These are phyloP conservation scores for Hypoxylon sp. DNA, from an alignment of 2,329 filamentous ascomycete species.

Conservation along the genomic window DNA sequence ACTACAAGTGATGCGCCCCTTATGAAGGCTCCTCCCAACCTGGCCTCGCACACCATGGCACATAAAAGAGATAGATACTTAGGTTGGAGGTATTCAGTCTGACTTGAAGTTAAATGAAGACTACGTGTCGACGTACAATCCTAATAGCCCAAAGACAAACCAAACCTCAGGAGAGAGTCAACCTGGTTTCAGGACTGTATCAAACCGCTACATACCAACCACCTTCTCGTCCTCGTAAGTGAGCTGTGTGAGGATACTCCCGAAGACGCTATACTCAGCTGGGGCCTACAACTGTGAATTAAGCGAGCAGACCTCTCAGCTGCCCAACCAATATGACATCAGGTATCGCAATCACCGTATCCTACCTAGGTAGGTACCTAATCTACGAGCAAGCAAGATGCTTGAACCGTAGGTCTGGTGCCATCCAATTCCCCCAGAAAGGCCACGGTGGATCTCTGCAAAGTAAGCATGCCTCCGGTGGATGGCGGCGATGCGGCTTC, in stretches of 20 bases:
- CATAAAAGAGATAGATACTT: too few relatives aligned
- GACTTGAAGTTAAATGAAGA: neutral
- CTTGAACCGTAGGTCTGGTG: neutral
- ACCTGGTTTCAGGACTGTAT: conserved; percentile 8
- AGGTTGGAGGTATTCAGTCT: neutral
- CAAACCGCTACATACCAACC: neutral
- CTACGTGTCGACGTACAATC: neutral
- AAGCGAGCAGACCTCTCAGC: neutral
- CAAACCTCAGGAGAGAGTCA: neutral
- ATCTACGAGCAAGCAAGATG: conserved; percentile 8
- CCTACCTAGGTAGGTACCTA: neutral
- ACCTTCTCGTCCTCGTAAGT: neutral
- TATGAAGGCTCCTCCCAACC: neutral
- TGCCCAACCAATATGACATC: neutral
- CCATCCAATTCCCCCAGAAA: neutral
- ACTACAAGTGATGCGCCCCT: too few relatives aligned
- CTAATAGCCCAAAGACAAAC: neutral
- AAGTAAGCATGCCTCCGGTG: conserved; percentile 20
- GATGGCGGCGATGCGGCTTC: conserved; percentile 35
- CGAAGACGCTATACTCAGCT: neutral
- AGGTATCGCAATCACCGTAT: neutral
- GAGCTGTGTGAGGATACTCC: neutral
- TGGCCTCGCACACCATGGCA: neutral
- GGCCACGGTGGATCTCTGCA: conserved; percentile 19
- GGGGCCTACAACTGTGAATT: neutral